A percentile compares a stretch with the other conserved stretches of the same genome.
Conservation (phyloP, 345 rosid species). For the Gossypium sturtianum region DNA sequence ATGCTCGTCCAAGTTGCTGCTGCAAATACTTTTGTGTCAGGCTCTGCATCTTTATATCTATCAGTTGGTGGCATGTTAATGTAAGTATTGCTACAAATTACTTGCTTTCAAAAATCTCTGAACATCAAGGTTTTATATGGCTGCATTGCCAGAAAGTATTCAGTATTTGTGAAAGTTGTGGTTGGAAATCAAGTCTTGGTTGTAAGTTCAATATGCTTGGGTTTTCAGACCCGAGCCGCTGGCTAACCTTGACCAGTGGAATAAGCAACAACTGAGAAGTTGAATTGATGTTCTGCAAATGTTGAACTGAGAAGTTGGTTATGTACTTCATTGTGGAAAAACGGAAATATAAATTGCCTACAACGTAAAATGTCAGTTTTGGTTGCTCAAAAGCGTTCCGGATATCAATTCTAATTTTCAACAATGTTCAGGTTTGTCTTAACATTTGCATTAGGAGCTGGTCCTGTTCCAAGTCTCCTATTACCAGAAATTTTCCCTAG, state of each 20-base stretch:
- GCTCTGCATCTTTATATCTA: slow-evolving; percentile 46
- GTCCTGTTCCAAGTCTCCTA: slow-evolving; percentile 93
- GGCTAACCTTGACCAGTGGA: not conserved
- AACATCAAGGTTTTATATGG: not conserved
- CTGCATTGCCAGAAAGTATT: not conserved
- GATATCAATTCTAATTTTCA: slow-evolving; percentile 7
- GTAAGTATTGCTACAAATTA: slow-evolving; percentile 40
- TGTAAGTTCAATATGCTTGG: not conserved
- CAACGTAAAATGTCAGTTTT: not conserved
- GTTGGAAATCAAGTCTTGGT: not conserved
- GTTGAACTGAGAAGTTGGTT: not conserved
- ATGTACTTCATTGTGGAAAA: not conserved
- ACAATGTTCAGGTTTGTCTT: slow-evolving; percentile 70
- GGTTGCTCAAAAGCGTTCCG: not conserved
- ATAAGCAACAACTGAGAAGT: not conserved
- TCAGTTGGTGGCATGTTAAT: slow-evolving; percentile 85
- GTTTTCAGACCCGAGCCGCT: not conserved
- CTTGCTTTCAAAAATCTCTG: not conserved
- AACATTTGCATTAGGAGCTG: slow-evolving; percentile 92
- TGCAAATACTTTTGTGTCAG: slow-evolving; percentile 40
- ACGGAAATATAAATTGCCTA: not conserved
- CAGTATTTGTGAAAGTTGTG: not conserved
- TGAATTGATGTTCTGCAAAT: not conserved
- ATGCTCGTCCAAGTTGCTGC: slow-evolving; percentile 81
- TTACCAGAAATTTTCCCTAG: slow-evolving; percentile 89